A percentile compares a stretch with the other conserved stretches of the same genome.
Evolutionary conservation across 257 asterid species (phyloP).

Genomic region (Voacanga thouarsii): DNA sequence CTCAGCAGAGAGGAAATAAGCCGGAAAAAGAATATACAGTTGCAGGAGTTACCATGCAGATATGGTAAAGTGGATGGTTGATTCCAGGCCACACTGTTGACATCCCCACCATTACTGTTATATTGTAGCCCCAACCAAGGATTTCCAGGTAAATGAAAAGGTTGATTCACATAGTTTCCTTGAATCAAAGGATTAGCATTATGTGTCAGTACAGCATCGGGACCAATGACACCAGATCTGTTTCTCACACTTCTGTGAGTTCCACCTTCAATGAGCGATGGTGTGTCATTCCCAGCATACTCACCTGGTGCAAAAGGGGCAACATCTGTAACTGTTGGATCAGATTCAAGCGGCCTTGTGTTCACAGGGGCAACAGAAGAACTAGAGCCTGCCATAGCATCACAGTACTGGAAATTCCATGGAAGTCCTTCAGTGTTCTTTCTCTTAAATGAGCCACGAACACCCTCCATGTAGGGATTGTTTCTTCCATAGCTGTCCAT

Average conservation of each 20-base stretch:
- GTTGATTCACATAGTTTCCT: slow-evolving; percentile 55
- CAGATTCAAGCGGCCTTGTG: slow-evolving; percentile 36
- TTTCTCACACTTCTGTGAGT: slow-evolving; percentile 42
- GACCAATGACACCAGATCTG: slow-evolving; percentile 39
- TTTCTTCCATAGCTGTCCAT: slow-evolving; percentile 36
- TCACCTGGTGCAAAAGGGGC: slow-evolving; percentile 29
- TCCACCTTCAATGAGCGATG: slow-evolving; percentile 28
- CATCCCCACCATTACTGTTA: slow-evolving; percentile 45
- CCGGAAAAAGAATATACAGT: neutral
- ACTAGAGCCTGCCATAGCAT: slow-evolving; percentile 53
- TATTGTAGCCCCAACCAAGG: slow-evolving; percentile 64
- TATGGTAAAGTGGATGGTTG: slow-evolving; percentile 46
- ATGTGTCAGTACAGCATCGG: slow-evolving; percentile 41
- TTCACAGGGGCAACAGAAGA: slow-evolving; percentile 42
- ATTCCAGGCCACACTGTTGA: slow-evolving; percentile 52
- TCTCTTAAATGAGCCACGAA: slow-evolving; percentile 51
- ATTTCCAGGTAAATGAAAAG: slow-evolving; percentile 52
- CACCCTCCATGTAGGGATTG: slow-evolving; percentile 42
- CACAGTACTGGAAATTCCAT: slow-evolving; percentile 30
- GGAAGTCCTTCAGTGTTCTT: slow-evolving; percentile 53
- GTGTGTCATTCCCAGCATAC: slow-evolving; percentile 35
- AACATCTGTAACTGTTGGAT: slow-evolving; percentile 28
- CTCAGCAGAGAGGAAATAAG: neutral
- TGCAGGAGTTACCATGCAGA: slow-evolving; percentile 43
- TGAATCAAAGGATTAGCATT: slow-evolving; percentile 39